Evolutionary conservation across 345 rosid genomes (phyloP).

Genomic region (Populus deltoides): DNA sequence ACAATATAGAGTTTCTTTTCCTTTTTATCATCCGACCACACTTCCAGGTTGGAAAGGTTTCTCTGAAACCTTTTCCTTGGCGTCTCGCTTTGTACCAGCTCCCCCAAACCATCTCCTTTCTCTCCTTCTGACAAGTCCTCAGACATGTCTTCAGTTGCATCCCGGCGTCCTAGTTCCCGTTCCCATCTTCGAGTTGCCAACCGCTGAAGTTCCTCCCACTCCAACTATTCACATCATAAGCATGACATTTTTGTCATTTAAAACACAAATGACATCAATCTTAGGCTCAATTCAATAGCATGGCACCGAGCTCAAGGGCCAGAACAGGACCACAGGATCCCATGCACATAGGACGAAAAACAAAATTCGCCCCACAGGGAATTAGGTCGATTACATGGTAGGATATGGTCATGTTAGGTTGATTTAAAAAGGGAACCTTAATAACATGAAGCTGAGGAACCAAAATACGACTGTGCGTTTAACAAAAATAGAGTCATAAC

Average conservation of each 20-base stretch:
- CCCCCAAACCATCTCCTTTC: slow-evolving; percentile 70
- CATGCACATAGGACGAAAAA: background rate
- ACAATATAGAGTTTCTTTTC: slow-evolving; percentile 86
- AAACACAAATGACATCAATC: background rate
- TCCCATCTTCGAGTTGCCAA: slow-evolving; percentile 61
- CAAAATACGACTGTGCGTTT: background rate
- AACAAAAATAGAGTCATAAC: background rate
- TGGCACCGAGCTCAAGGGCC: background rate
- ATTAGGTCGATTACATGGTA: background rate
- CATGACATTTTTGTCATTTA: background rate
- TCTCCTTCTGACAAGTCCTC: slow-evolving; percentile 98
- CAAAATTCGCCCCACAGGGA: background rate
- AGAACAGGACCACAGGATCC: background rate
- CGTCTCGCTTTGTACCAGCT: slow-evolving; percentile 57
- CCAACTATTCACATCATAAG: slow-evolving; percentile 47
- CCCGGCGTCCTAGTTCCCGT: slow-evolving; percentile 77
- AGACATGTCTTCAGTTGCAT: slow-evolving; percentile 80
- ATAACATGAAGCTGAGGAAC: background rate
- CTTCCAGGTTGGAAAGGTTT: slow-evolving; percentile 67
- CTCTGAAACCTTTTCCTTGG: slow-evolving; percentile 61
- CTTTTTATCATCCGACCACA: slow-evolving; percentile 95
- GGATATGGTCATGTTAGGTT: too few relatives aligned
- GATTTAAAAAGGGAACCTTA: background rate
- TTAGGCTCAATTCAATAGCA: background rate
- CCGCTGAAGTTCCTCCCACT: slow-evolving; percentile 69